phyloP scores from a whole-genome alignment of 2,329 filamentous ascomycete species.

The Dissoconium aciculare region DNA sequence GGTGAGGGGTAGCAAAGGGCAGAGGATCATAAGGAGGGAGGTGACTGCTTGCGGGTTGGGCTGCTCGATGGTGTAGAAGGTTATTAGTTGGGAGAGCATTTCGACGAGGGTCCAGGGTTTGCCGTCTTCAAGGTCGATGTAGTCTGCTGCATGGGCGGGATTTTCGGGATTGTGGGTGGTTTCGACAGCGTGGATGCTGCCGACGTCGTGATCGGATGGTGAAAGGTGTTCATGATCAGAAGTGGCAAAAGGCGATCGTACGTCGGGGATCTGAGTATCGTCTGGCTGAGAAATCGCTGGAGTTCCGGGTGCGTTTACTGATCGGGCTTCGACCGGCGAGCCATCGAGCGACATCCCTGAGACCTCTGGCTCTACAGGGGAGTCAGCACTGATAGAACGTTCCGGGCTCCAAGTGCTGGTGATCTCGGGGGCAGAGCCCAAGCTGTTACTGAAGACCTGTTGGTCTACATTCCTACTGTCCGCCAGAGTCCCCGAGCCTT shows the following conservation, averaged over 20 bases:
- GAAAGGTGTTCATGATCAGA: neutral
- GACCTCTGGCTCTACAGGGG: neutral
- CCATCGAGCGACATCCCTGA: too few relatives aligned
- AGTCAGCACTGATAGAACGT: neutral
- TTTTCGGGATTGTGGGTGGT: constrained; percentile 2
- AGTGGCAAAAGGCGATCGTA: too few relatives aligned
- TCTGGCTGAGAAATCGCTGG: neutral
- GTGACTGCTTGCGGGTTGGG: constrained; percentile 35
- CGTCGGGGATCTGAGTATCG: too few relatives aligned
- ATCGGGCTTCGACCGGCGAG: too few relatives aligned
- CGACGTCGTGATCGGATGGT: neutral
- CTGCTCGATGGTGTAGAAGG: constrained; percentile 27
- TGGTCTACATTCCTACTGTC: constrained; percentile 2
- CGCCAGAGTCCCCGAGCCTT: constrained; percentile 10
- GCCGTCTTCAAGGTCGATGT: constrained; percentile 16
- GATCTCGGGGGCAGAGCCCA: neutral
- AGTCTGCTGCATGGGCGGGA: constrained; percentile 1
- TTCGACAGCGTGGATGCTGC: too few relatives aligned
- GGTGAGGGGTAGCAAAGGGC: constrained; percentile 31
- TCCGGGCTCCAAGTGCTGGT: neutral
- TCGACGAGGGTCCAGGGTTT: constrained; percentile 28
- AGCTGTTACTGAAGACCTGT: neutral
- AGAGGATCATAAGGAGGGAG: constrained; percentile 32
- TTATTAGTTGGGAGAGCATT: constrained; percentile 29
- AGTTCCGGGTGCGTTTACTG: neutral